Conservation (phyloP, 345 rosid species). For the Viola odorata region DNA sequence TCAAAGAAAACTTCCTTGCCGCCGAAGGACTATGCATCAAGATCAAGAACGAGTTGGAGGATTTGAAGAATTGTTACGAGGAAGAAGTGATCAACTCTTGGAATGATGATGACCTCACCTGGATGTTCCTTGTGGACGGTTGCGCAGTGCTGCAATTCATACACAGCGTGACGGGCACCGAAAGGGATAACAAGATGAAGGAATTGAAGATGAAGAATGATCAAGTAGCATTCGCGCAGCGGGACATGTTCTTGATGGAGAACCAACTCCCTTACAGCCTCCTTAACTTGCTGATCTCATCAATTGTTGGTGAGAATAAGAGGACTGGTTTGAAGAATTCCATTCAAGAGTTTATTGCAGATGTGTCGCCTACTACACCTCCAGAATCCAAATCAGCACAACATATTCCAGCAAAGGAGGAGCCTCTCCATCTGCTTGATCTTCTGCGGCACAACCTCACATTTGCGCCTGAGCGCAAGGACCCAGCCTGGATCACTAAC, state of each 20-base stretch:
- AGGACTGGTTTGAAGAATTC: neutral
- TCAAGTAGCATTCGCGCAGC: neutral
- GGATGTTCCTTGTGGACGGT: neutral
- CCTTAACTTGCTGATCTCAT: neutral
- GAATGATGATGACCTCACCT: no score
- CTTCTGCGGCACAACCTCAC: neutral
- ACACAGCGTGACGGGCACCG: no score
- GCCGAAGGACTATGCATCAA: neutral
- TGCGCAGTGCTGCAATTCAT: conserved; percentile 6
- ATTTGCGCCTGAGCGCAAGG: neutral
- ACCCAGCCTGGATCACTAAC: neutral
- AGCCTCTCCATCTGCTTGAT: neutral
- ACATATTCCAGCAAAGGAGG: neutral
- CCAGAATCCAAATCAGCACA: neutral
- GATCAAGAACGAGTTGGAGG: neutral
- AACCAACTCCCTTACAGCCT: conserved; percentile 25
- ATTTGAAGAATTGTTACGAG: neutral
- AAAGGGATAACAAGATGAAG: neutral
- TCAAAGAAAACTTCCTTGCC: neutral
- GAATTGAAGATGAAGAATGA: neutral
- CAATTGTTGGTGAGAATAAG: neutral
- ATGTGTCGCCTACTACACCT: neutral
- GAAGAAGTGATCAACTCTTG: no score
- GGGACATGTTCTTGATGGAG: conserved; percentile 27
- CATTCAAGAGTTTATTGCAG: neutral